Base-by-base conservation (phyloP, 306 rosid genomes). In the Quercus cerris region DNA sequence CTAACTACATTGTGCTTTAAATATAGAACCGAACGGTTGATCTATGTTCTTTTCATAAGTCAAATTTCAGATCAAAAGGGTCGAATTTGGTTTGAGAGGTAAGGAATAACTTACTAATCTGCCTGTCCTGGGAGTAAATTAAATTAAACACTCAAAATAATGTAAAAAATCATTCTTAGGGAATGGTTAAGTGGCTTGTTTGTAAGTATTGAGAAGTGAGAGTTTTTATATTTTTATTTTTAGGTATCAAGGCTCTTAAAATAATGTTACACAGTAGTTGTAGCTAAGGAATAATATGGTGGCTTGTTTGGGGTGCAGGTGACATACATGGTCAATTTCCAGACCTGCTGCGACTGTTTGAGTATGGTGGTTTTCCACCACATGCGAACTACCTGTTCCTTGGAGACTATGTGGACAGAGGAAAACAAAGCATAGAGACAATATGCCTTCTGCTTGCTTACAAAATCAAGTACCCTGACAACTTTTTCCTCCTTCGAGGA, bases 281-380 rank as follows among this genome's bases (percentile, higher is more conserved):
- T 49, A 49, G 54, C 19, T 27, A 22, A 28, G 30, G 69, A 13
- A 25, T 25, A 7, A 41, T 1, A 62, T 62, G 41, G 22, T 17
- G 73, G 30, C 30, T 51, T 14, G 66, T 9, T 35, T 44, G 6
- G 10, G 14, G 18, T 23, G 63, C 81, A 90, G 98, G 98, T 2
- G 98, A 94, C 84, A 90, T 92, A 71, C 98, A 94, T n/a, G 98
- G 98, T 0, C 98, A 94, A 81, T 94, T 83, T 68, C 95, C 91
- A 4, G 98, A 94, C 64, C 94, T 94, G 13, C 73, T 94, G 77
- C 88, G 98, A 3, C 25, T 92, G 23, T 94, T 94, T 18, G 94
- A 94, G 73, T 85, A 83, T 8, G 98, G 97, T 0, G 98, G 98
- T 1, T 94, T 89, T 75, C 98, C 98, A 1, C 98, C 98, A 0